phyloP scores from a whole-genome alignment of 1,139 yeast species.

The Wickerhamomyces sp. region DNA sequence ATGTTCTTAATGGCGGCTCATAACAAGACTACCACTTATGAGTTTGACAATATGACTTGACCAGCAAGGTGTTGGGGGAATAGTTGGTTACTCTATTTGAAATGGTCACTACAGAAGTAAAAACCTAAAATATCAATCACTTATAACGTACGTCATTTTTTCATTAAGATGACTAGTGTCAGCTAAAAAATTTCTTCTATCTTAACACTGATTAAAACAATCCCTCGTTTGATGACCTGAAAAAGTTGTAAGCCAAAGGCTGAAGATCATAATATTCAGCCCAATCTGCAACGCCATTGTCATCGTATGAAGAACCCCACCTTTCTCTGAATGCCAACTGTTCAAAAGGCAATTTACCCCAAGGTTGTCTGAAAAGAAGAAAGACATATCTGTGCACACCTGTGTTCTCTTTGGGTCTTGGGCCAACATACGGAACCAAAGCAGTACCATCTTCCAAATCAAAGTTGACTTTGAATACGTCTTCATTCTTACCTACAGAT shows the following conservation, averaged over 20 bases:
- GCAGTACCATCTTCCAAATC: slow-evolving; percentile 17
- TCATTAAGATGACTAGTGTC: no score
- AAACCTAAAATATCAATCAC: no score
- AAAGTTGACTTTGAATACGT: slow-evolving; percentile 7
- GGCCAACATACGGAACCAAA: slow-evolving; percentile 58
- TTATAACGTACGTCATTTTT: no score
- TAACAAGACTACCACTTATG: no score
- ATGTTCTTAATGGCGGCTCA: no score
- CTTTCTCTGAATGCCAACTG: slow-evolving; percentile 51
- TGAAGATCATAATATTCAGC: slow-evolving; percentile 56
- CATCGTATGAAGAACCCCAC: slow-evolving; percentile 82
- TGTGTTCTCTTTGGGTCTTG: slow-evolving; percentile 80
- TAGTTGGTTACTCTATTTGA: no score
- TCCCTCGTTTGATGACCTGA: slow-evolving; percentile 61
- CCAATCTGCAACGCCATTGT: slow-evolving; percentile 75
- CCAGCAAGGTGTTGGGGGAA: no score
- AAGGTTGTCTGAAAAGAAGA: slow-evolving; percentile 61
- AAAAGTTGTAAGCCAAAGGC: slow-evolving; percentile 74
- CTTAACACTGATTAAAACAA: not conserved
- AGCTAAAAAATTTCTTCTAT: not conserved
- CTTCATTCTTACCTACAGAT: not conserved
- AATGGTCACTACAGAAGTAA: no score
- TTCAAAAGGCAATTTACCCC: slow-evolving; percentile 20
- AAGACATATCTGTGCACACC: slow-evolving; percentile 82
- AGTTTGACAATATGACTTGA: no score